Evolutionary conservation across 2,329 filamentous ascomycete species (phyloP), one percentile per base, ranked within the genome.

Genomic region (Neospermospora avenae): DNA sequence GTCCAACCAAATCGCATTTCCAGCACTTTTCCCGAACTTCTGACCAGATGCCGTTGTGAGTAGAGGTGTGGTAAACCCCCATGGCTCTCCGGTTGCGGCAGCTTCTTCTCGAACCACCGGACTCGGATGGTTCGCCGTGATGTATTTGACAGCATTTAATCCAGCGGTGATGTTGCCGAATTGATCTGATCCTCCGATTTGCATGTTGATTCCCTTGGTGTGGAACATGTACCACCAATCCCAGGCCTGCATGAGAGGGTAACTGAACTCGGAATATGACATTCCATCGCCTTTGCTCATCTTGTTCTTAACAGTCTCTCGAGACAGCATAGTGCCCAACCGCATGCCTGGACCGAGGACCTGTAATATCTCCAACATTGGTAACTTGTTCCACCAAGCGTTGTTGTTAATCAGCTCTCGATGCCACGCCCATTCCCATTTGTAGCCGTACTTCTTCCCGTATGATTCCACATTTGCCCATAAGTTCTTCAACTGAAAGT

Each of bases 101-200:
- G 78, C 70, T 67, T 77, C 76, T 1, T 71, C 61, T 16, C 79
- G 77, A 51, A 82, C 72, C 3, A 68, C 59, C 1, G 77, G 78
- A 49, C 83, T 73, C 35, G 81, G 77, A 61, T 87, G 81, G 51
- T 75, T 77, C 44, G 82, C 81, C 57, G 87, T 83, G 45, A 93
- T 86, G 57, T 87, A 80, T 74, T 93, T 93, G 69, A 98, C 83
- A 2, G 89, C 84, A 62, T 97, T 91, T 71, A 95, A 88, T 52
- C 95, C 95, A 13, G 93, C 87, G 28, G 96, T 83, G 65, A 99
- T 98, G 75, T 99, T 99, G 64, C 95, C 95, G 72, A 88, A 98
- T 76, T 99, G 95, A 72, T 99, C 95, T 6, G 92, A 92, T 41
- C 95, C 95, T 60, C 95, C 95, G 55, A 99, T 90, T 76, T 99